Base-by-base conservation (phyloP, 2,329 filamentous ascomycete genomes). In the Dothiorella sarmentorum region DNA sequence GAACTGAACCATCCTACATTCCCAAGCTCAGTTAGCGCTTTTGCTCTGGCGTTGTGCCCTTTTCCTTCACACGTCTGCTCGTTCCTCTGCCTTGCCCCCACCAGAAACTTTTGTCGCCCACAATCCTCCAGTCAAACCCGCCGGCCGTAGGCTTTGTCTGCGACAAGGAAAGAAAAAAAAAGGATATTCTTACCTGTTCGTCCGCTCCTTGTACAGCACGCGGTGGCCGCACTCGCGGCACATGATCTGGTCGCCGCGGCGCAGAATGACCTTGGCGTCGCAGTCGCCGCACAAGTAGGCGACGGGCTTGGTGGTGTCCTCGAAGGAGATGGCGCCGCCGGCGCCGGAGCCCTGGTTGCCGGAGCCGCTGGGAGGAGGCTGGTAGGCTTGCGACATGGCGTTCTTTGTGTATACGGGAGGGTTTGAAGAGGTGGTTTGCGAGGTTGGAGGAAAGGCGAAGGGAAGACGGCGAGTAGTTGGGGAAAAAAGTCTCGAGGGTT, bases 161-260 rank as follows among this genome's bases (percentile, higher is more conserved):
- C 29, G n/a, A n/a, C n/a, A n/a, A n/a, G n/a, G n/a, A 31, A 4
- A 3, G 4, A 9, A 31, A 13, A 9, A 3, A 13, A 11, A 13
- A 24, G 11, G n/a, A 15, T 13, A 10, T 61, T 78, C 88, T 76
- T 73, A 97, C 94, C 94, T 85, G 82, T 96, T 97, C 43, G 94
- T 99, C 71, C 94, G 80, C 84, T 97, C 90, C 84, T 99, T 99
- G 78, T 97, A 97, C 65, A 99, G 78, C 62, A 99, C 91, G 64
- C 94, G 87, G 69, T 96, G 94, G 7, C 94, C 94, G 74, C 94
- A 99, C 76, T 92, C 89, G 74, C 90, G 89, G 81, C 91, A 96
- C 26, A 90, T 83, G 65, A 96, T 93, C 31, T 88, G 86, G 68
- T 94, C 90, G 62, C 85, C 87, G 65, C 87, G 84, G 75, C 88